These are phyloP conservation scores for Cyclotella distinguenda DNA, from an alignment of 108 stramenopile species.

Conservation along the genomic window DNA sequence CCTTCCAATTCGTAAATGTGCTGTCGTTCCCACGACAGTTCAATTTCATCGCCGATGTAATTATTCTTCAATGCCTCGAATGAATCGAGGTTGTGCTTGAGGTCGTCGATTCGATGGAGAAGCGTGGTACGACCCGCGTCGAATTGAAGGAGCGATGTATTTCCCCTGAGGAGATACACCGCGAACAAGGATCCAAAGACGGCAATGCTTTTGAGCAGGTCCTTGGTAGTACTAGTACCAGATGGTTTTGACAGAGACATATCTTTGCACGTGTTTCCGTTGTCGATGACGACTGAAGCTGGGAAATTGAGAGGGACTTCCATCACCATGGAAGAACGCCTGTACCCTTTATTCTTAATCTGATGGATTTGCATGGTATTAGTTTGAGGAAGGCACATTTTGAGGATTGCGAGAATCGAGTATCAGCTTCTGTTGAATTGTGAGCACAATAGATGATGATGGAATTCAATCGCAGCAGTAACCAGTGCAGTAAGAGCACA, in stretches of 20 bases:
- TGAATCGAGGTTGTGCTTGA: constrained; percentile 16
- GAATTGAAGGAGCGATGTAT: constrained; percentile 1
- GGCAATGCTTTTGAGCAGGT: neutral
- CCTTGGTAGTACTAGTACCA: neutral
- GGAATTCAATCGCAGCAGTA: no score
- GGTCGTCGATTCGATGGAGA: constrained; percentile 3
- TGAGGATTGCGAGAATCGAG: no score
- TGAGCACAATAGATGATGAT: no score
- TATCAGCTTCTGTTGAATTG: no score
- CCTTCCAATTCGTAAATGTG: constrained; percentile 12
- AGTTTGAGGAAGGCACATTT: no score
- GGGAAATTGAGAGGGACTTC: constrained; percentile 10
- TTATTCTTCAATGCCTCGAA: constrained; percentile 14
- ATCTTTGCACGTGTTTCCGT: neutral
- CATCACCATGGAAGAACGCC: constrained; percentile 7
- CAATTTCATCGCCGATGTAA: constrained; percentile 3
- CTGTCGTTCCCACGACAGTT: constrained; percentile 18
- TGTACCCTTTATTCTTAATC: neutral
- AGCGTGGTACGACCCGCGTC: constrained; percentile 4
- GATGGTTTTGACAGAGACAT: neutral
- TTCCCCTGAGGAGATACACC: constrained; percentile 12
- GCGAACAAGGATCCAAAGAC: constrained; percentile 1
- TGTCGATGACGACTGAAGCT: neutral
- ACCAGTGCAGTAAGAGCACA: no score
- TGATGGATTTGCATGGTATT: neutral